These are phyloP conservation scores for Austroboletus eburneus DNA, from an alignment of 768 basidiomycete genomes.

Conservation along the genomic window DNA sequence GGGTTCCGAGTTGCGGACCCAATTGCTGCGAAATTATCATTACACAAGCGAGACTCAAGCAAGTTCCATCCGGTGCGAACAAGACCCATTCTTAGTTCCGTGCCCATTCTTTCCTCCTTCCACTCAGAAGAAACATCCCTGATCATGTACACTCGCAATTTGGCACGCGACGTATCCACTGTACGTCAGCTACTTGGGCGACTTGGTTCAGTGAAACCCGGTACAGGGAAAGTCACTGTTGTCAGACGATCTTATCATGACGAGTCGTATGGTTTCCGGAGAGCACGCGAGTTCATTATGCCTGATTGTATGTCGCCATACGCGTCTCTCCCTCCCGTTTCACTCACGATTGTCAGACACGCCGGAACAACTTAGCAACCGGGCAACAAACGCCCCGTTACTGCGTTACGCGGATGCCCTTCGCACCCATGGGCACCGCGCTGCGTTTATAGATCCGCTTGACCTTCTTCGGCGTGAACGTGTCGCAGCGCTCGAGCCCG, in stretches of 20 bases:
- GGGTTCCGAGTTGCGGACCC: too few species aligned
- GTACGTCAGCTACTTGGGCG: slow-evolving; percentile 9
- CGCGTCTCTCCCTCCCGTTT: neutral
- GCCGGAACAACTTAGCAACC: slow-evolving; percentile 58
- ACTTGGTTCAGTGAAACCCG: neutral
- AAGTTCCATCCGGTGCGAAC: slow-evolving; percentile 16
- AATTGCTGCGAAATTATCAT: too few species aligned
- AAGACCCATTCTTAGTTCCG: neutral
- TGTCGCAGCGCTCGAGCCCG: slow-evolving; percentile 70
- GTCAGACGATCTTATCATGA: slow-evolving; percentile 57
- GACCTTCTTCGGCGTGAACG: slow-evolving; percentile 83
- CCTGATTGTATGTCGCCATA: slow-evolving; percentile 60
- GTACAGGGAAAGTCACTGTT: slow-evolving; percentile 14
- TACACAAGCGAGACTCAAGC: neutral
- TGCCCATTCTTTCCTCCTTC: neutral
- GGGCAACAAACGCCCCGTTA: slow-evolving; percentile 68
- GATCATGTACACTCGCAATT: slow-evolving; percentile 17
- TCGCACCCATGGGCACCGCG: slow-evolving; percentile 80
- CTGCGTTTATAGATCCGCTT: slow-evolving; percentile 82
- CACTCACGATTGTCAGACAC: slow-evolving; percentile 45
- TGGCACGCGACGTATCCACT: slow-evolving; percentile 11
- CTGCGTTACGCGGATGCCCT: slow-evolving; percentile 88
- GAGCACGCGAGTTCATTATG: slow-evolving; percentile 55
- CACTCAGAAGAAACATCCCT: neutral
- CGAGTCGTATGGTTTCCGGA: slow-evolving; percentile 75